A percentile compares a stretch with the other conserved stretches of the same genome.
phyloP scores from a whole-genome alignment of 23 red algal species.

The Gracilaria vermiculophylla region DNA sequence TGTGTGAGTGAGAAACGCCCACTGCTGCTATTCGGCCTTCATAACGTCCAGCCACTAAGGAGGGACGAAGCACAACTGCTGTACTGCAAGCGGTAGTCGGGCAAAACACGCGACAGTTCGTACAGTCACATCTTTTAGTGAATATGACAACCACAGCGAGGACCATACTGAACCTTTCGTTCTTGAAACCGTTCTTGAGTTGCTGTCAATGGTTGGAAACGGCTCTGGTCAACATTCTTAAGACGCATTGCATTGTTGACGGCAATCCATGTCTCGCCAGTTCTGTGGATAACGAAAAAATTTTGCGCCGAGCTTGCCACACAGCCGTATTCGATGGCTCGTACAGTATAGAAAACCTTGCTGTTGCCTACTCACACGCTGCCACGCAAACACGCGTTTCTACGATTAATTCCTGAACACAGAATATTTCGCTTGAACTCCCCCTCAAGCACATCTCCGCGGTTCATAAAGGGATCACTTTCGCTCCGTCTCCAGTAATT shows the following conservation, averaged over 20 bases:
- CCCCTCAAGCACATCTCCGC: not conserved
- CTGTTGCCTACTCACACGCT: not conserved
- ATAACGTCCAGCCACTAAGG: no score
- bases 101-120: no score
- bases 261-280: not conserved
- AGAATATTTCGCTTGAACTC: not conserved
- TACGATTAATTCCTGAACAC: not conserved
- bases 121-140: no score
- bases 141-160: no score
- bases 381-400: not conserved
- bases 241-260: not conserved
- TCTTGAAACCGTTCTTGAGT: not conserved
- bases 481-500: no score
- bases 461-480: no score
- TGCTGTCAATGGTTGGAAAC: not conserved
- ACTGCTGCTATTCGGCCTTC: no score
- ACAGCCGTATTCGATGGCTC: not conserved
- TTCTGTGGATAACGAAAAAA: no score
- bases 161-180: not conserved
- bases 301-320: not conserved
- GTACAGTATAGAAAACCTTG: not conserved
- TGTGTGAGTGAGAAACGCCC: no score
- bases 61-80: no score
- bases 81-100: no score
- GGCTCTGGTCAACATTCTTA: not conserved